Conservation (phyloP, 2,329 filamentous ascomycete species). For the Cucurbitaria berberidis region DNA sequence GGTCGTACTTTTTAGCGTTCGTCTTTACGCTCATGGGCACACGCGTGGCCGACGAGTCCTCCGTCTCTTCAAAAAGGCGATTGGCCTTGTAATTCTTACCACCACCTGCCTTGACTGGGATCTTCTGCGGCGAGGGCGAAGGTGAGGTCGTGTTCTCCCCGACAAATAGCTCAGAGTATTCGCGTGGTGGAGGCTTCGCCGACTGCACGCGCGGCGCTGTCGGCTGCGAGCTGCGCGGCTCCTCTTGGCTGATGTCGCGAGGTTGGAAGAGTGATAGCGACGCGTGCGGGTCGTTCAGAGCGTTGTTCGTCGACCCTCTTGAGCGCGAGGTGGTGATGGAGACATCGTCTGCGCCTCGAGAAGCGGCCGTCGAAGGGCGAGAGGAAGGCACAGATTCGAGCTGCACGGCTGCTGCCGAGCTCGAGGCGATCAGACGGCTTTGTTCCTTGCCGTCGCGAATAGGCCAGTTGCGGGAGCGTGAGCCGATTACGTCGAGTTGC, state of each 20-base stretch:
- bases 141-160: slow-evolving; percentile 53
- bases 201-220: slow-evolving; percentile 67
- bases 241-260: slow-evolving; percentile 66
- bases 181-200: slow-evolving; percentile 71
- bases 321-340: slow-evolving; percentile 48
- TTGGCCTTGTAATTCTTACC: slow-evolving; percentile 60
- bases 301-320: slow-evolving; percentile 45
- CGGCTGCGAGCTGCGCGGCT: slow-evolving; percentile 55
- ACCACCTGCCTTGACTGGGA: slow-evolving; percentile 52
- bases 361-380: slow-evolving; percentile 42
- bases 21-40: slow-evolving; percentile 61
- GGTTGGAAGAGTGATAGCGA: slow-evolving; percentile 77
- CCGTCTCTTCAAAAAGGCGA: slow-evolving; percentile 64
- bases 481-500: slow-evolving; percentile 91
- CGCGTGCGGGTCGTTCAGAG: slow-evolving; percentile 61
- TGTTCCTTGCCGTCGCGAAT: slow-evolving; percentile 88
- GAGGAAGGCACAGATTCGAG: slow-evolving; percentile 38
- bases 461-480: slow-evolving; percentile 90
- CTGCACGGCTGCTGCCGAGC: slow-evolving; percentile 53
- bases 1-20: slow-evolving; percentile 79
- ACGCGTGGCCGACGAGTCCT: slow-evolving; percentile 45
- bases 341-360: slow-evolving; percentile 40
- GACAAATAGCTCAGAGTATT: slow-evolving; percentile 73
- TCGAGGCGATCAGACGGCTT: slow-evolving; percentile 73
- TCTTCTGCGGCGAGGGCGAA: slow-evolving; percentile 52